Percentiles rank a stretch among this genome's conserved stretches.
Conservation (phyloP, 352 stramenopile species). For the Phytophthora meadii region DNA sequence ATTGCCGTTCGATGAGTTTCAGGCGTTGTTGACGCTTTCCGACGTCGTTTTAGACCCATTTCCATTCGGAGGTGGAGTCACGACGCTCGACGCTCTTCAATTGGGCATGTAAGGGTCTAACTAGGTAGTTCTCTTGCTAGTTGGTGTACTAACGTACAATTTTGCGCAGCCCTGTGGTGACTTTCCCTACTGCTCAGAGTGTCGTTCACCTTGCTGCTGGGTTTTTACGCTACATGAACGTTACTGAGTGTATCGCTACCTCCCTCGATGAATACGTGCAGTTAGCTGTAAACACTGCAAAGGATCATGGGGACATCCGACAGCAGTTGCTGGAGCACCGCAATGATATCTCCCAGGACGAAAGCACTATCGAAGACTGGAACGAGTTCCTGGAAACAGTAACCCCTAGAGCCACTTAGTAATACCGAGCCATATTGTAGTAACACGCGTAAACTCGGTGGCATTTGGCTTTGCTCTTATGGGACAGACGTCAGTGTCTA, state of each 20-base stretch:
- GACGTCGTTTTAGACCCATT: slow-evolving; percentile 88
- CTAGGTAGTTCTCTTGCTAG: not conserved
- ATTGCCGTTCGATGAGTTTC: slow-evolving; percentile 63
- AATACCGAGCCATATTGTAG: too few species aligned
- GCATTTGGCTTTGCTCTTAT: slow-evolving; percentile 3
- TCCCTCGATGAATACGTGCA: slow-evolving; percentile 52
- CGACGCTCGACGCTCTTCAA: slow-evolving; percentile 80
- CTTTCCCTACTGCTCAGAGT: slow-evolving; percentile 55
- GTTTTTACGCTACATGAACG: slow-evolving; percentile 65
- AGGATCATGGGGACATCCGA: slow-evolving; percentile 29
- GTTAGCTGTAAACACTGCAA: slow-evolving; percentile 42
- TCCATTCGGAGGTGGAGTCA: slow-evolving; percentile 87
- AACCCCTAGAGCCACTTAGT: not conserved
- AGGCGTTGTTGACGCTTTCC: slow-evolving; percentile 53
- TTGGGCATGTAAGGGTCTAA: slow-evolving; percentile 63
- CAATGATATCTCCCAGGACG: slow-evolving; percentile 37
- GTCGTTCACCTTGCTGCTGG: slow-evolving; percentile 66
- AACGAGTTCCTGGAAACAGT: slow-evolving; percentile 41
- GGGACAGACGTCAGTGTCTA: slow-evolving; percentile 8
- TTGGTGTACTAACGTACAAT: not conserved
- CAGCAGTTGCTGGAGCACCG: slow-evolving; percentile 24
- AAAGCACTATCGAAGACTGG: slow-evolving; percentile 43
- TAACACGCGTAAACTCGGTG: not conserved
- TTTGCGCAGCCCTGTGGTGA: slow-evolving; percentile 58
- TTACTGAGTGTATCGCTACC: slow-evolving; percentile 48